A percentile compares a stretch with the other conserved stretches of the same genome.
Conservation (phyloP, 257 asterid genomes). For the Solanum sejunctum region DNA sequence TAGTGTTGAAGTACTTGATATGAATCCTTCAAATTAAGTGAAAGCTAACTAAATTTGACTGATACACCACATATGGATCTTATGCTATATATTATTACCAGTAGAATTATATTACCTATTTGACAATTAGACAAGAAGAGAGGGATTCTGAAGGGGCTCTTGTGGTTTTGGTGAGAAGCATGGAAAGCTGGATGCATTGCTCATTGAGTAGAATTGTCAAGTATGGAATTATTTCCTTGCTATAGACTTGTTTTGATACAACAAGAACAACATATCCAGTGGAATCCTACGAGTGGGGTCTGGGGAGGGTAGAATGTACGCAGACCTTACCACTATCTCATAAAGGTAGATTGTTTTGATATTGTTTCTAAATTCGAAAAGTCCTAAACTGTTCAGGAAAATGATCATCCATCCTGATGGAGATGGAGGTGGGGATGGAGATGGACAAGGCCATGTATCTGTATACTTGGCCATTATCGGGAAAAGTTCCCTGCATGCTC, state of each 20-base stretch:
- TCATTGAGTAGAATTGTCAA: neutral
- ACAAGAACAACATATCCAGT: no score
- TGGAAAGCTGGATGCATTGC: neutral
- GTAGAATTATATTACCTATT: neutral
- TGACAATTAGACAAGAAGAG: neutral
- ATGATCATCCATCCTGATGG: neutral
- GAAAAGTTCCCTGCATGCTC: neutral
- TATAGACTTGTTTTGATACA: no score
- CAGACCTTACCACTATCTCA: no score
- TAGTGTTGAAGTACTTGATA: neutral
- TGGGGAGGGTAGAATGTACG: no score
- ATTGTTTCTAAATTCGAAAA: no score
- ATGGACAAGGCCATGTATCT: neutral
- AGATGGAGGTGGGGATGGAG: neutral
- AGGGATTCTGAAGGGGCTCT: neutral
- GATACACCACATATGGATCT: neutral
- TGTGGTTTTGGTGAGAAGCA: neutral
- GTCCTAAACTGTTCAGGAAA: neutral
- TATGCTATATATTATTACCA: no score
- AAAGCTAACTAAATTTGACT: neutral
- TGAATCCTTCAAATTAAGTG: neutral
- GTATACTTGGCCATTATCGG: neutral
- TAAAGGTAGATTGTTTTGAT: no score
- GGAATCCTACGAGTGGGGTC: no score
- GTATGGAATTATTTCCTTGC: no score